Evolutionary conservation across 352 stramenopile genomes (phyloP).

Genomic region (Detonula confervacea): DNA sequence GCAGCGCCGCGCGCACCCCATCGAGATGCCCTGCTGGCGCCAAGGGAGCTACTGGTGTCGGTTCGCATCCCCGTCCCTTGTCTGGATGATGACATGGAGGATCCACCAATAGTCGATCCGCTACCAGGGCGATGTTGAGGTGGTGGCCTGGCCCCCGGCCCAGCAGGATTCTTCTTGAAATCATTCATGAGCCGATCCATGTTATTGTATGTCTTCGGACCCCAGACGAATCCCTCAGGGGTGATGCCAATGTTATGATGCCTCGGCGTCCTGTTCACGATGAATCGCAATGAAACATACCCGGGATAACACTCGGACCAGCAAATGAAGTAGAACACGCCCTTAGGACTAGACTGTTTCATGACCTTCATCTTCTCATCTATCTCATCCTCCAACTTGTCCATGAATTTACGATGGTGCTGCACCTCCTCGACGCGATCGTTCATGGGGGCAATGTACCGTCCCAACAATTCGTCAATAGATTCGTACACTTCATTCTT

Average conservation of each 20-base stretch:
- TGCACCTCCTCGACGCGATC: constrained; percentile 80
- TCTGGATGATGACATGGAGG: constrained; percentile 31
- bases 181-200: constrained; percentile 82
- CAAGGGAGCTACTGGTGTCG: too few relatives aligned
- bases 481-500: constrained; percentile 85
- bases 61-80: constrained; percentile 17
- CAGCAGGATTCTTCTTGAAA: constrained; percentile 84
- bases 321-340: constrained; percentile 81
- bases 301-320: constrained; percentile 82
- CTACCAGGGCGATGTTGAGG: constrained; percentile 14
- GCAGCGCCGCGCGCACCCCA: constrained; percentile 36
- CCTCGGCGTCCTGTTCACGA: constrained; percentile 67
- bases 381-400: constrained; percentile 81
- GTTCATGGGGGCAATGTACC: constrained; percentile 86
- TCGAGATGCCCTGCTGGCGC: constrained; percentile 33
- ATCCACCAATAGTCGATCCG: constrained; percentile 17
- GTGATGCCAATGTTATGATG: constrained; percentile 81
- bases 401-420: constrained; percentile 83
- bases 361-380: constrained; percentile 74
- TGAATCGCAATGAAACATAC: constrained; percentile 80
- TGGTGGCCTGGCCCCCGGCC: constrained; percentile 35
- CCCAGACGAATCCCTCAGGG: constrained; percentile 81
- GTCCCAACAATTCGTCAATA: constrained; percentile 85
- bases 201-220: constrained; percentile 62
- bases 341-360: constrained; percentile 67